phyloP scores from a whole-genome alignment of 2,329 filamentous ascomycete genomes.

The Aspergillus ochraceoroseus region DNA sequence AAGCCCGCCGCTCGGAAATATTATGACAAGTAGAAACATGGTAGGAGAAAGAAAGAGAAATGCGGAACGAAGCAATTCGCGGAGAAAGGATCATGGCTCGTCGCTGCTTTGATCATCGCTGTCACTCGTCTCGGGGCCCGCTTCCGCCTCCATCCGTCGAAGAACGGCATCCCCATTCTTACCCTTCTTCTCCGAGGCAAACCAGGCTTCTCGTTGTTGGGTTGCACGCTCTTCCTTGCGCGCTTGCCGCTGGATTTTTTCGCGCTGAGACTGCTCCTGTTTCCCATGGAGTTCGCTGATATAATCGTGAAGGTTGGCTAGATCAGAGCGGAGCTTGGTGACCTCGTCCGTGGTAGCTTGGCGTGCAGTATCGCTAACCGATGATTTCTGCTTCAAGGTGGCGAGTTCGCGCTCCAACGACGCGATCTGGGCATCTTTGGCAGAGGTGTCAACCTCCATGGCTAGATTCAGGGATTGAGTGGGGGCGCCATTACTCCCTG shows the following conservation, averaged over 20 bases:
- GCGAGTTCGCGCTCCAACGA: constrained; percentile 40
- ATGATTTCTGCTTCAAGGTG: constrained; percentile 37
- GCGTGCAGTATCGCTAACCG: constrained; percentile 35
- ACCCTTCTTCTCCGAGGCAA: constrained; percentile 44
- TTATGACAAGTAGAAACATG: background rate
- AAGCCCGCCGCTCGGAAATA: constrained; percentile 2
- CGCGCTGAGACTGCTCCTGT: constrained; percentile 32
- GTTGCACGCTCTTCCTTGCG: constrained; percentile 40
- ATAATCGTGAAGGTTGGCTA: constrained; percentile 36
- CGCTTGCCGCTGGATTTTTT: constrained; percentile 33
- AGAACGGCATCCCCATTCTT: constrained; percentile 40
- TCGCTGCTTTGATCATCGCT: constrained; percentile 37
- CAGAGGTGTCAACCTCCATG: constrained; percentile 20
- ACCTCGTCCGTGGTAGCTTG: constrained; percentile 36
- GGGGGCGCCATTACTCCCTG: constrained; percentile 22
- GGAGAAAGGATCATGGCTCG: constrained; percentile 12
- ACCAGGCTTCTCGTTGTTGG: constrained; percentile 43
- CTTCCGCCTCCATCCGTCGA: constrained; percentile 38
- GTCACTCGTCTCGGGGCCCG: constrained; percentile 32
- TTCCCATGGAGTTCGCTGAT: constrained; percentile 39
- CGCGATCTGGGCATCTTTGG: constrained; percentile 27
- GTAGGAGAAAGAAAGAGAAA: background rate
- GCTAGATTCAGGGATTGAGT: constrained; percentile 12
- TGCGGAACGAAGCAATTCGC: background rate
- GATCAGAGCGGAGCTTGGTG: constrained; percentile 34